phyloP scores from a whole-genome alignment of 257 asterid genomes.

The Galeopsis tetrahit region DNA sequence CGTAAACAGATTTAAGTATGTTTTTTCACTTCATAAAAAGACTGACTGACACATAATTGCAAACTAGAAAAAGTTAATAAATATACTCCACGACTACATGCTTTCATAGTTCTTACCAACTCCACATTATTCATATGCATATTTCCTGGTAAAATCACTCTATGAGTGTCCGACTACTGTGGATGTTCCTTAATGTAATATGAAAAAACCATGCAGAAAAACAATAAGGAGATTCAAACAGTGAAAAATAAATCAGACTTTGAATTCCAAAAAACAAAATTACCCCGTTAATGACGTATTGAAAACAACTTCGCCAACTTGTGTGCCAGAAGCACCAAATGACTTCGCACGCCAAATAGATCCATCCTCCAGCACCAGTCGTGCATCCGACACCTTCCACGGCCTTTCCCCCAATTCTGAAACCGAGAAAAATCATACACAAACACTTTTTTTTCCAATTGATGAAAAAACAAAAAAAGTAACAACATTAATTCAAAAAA shows the following conservation, averaged over 20 bases:
- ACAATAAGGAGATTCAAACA: neutral
- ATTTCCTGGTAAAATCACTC: no score
- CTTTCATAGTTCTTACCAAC: neutral
- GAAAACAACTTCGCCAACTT: constrained; percentile 97
- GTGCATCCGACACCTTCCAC: constrained; percentile 95
- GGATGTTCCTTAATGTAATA: no score
- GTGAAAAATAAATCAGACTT: no score
- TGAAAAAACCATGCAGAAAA: no score
- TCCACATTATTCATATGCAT: constrained; percentile 1
- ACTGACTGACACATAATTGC: neutral
- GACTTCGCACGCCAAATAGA: constrained; percentile 94
- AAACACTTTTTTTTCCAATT: neutral
- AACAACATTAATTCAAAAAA: neutral
- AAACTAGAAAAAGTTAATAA: neutral
- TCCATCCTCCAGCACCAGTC: constrained; percentile 94
- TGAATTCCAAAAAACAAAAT: neutral
- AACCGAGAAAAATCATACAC: neutral
- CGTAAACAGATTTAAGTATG: neutral
- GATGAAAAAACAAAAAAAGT: neutral
- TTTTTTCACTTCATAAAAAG: neutral
- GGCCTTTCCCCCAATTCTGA: constrained; percentile 67
- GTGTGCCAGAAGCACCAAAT: constrained; percentile 97
- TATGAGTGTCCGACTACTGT: no score
- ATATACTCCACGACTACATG: neutral
- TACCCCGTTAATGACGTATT: constrained; percentile 96